phyloP scores from a whole-genome alignment of 2,329 filamentous ascomycete species.

The Fusarium sp. region DNA sequence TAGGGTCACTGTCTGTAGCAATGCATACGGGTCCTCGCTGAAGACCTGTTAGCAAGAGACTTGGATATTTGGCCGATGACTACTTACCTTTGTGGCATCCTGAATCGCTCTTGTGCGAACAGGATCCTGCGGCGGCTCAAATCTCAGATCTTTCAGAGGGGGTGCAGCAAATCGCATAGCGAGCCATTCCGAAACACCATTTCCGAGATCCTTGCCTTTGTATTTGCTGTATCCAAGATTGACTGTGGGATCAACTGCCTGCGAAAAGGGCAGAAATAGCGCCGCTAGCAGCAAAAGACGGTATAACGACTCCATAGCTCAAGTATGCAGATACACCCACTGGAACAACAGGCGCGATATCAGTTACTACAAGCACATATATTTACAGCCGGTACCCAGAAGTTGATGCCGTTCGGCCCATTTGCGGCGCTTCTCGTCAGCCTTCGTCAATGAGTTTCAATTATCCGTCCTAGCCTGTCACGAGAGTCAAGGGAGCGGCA shows the following conservation, averaged over 20 bases:
- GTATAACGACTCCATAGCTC: constrained; percentile 8
- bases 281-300: constrained; percentile 7
- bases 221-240: constrained; percentile 78
- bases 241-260: constrained; percentile 55
- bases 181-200: constrained; percentile 77
- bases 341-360: neutral
- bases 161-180: constrained; percentile 81
- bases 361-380: neutral
- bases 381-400: constrained; percentile 1
- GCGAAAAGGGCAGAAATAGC: constrained; percentile 18
- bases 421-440: neutral
- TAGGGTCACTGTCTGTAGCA: constrained; percentile 46
- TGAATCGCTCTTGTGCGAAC: constrained; percentile 59
- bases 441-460: neutral
- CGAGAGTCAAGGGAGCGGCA: neutral
- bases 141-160: constrained; percentile 75
- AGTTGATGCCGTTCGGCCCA: constrained; percentile 1
- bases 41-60: neutral
- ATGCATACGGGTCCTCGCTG: constrained; percentile 51
- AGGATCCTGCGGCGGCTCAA: constrained; percentile 76
- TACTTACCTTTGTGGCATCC: constrained; percentile 66
- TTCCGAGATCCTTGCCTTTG: constrained; percentile 64
- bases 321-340: neutral
- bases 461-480: neutral
- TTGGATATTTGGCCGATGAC: fast-evolving